Evolutionary conservation across 2,329 filamentous ascomycete genomes (phyloP), one percentile per base, ranked within the genome.

Genomic region (Furcasterigmium furcatum): DNA sequence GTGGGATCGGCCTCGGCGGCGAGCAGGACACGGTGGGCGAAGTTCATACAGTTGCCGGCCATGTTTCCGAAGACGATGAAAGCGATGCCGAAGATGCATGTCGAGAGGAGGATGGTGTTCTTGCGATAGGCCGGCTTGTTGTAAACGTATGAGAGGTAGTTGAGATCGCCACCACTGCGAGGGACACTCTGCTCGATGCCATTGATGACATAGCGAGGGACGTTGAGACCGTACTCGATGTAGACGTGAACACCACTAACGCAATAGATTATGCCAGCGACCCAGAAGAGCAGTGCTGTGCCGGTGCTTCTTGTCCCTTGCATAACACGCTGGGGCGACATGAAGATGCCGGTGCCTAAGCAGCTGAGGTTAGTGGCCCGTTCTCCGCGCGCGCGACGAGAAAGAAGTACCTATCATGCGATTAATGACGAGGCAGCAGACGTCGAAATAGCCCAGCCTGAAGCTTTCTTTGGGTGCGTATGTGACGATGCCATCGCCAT

Each of bases 41-140:
- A 77, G 41, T 62, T 62, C 22, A 78, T 64, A 13, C 68, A 68
- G 56, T 79, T 77, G 25, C 70, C 71, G 1, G 71, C 64, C 53
- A 74, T 68, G 49, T 76, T 77, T 13, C 72, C 74, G 7, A 77
- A 54, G 16, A 66, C 51, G 6, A 76, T 65, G 55, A 72, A 76
- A 29, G 62, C 55, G 19, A 74, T 56, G 3, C 66, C 72, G 48
- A 69, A 77, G 10, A 74, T 58, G 41, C 69, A 74, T 1, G 69
- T 71, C 7, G 65, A 59, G 4, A 74, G 51, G 3, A 72, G 62
- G 5, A 65, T 52, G 0, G 64, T 66, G 40, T 59, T 54, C 30
- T 59, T 58, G 16, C 55, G 56, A 22, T 66, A 66, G 1, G 57
- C 57, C 2, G 68, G 65, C 47, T 59, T 63, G 25, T 57, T 60